A percentile compares a stretch with the other conserved stretches of the same genome.
Conservation (phyloP, 2,329 filamentous ascomycete genomes). For the Penicillium italicum region DNA sequence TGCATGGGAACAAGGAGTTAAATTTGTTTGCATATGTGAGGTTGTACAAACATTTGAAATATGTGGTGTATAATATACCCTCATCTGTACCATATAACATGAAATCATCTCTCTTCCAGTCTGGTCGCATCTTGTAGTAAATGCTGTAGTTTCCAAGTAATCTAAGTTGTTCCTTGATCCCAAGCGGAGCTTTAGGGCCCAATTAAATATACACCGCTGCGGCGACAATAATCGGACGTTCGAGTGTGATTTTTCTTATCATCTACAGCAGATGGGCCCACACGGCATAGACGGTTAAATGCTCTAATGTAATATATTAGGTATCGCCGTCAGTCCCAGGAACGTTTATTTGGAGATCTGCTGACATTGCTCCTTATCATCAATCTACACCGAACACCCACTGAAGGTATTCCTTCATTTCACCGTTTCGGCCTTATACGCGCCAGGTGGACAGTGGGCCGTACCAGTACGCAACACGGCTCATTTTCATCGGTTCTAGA, state of each 20-base stretch:
- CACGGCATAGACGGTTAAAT: not conserved
- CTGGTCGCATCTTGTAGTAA: not conserved
- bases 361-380: too few relatives aligned
- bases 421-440: not conserved
- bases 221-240: not conserved
- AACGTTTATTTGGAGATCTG: not conserved
- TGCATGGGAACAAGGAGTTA: conserved; percentile 9
- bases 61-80: not conserved
- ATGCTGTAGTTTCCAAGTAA: not conserved
- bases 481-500: not conserved
- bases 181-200: not conserved
- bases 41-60: conserved; percentile 9
- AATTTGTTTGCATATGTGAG: not conserved
- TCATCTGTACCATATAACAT: conserved; percentile 5
- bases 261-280: too few relatives aligned
- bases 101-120: conserved; percentile 2
- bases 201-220: not conserved
- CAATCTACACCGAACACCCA: not conserved
- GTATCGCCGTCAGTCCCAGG: not conserved
- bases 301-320: not conserved
- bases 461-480: not conserved
- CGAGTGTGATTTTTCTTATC: too few relatives aligned
- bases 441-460: not conserved
- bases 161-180: not conserved
- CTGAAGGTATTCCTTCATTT: not conserved